These are phyloP conservation scores for Ophiognomonia clavigignenti-juglandacearum DNA, from an alignment of 2,329 filamentous ascomycete species.

Conservation along the genomic window DNA sequence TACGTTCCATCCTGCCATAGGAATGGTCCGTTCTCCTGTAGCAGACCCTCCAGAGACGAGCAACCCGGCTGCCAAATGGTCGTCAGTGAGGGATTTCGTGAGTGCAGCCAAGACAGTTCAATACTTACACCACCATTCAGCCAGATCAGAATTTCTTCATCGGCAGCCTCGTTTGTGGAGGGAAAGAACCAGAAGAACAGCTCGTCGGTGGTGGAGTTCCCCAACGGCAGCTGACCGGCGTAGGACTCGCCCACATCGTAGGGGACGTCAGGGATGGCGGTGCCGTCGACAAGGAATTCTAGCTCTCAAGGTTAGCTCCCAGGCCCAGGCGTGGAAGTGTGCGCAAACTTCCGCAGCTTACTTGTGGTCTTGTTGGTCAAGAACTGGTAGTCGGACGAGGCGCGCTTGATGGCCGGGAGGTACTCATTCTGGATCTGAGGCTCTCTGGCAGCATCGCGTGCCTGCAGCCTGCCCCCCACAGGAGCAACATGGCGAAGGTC, in stretches of 20 bases:
- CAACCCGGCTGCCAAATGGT: conserved; percentile 48
- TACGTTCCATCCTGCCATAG: conserved; percentile 63
- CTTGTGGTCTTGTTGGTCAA: conserved; percentile 9
- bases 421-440: conserved; percentile 2
- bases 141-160: conserved; percentile 56
- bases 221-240: conserved; percentile 53
- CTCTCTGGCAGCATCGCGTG: neutral
- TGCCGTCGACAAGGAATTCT: conserved; percentile 55
- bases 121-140: conserved; percentile 41
- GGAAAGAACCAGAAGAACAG: conserved; percentile 65
- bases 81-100: conserved; percentile 56
- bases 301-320: too few relatives aligned
- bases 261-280: conserved; percentile 56
- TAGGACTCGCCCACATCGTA: conserved; percentile 64
- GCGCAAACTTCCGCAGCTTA: neutral
- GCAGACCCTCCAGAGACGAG: conserved; percentile 57
- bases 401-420: neutral
- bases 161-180: conserved; percentile 38
- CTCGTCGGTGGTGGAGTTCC: conserved; percentile 32
- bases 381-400: conserved; percentile 1
- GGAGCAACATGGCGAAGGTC: conserved; percentile 11
- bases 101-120: conserved; percentile 35
- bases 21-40: conserved; percentile 72
- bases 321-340: neutral
- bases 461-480: conserved; percentile 7